Conservation (phyloP, 805 yeast genomes). For the Cyberlindnera nakhonratchasimensis region DNA sequence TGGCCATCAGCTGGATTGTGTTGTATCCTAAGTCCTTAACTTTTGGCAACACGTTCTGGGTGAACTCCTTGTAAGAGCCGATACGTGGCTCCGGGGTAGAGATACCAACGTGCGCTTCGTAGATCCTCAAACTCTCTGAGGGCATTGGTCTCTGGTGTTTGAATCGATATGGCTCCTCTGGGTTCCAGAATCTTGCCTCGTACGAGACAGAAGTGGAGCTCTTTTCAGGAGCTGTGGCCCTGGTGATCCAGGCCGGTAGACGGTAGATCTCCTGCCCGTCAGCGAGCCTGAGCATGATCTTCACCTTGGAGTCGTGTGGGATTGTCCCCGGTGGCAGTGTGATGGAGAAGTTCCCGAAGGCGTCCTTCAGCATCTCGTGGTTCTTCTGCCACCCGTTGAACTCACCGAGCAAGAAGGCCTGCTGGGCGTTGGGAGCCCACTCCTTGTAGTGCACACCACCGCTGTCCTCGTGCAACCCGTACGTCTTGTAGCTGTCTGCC, state of each 20-base stretch:
- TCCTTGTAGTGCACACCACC: slow-evolving; percentile 57
- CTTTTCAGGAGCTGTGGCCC: slow-evolving; percentile 75
- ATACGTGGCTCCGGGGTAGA: slow-evolving; percentile 86
- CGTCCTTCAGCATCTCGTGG: slow-evolving; percentile 56
- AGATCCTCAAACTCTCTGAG: slow-evolving; percentile 58
- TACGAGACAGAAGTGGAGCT: slow-evolving; percentile 49
- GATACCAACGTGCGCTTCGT: slow-evolving; percentile 95
- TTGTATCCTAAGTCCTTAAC: slow-evolving; percentile 85
- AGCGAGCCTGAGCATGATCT: slow-evolving; percentile 60
- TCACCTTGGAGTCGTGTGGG: slow-evolving; percentile 77
- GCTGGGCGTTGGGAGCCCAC: slow-evolving; percentile 86
- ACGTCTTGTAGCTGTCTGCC: slow-evolving; percentile 70
- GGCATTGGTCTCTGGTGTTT: slow-evolving; percentile 61
- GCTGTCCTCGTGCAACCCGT: slow-evolving; percentile 68
- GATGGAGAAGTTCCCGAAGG: slow-evolving; percentile 68
- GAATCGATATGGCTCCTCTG: slow-evolving; percentile 45
- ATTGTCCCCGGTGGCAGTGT: slow-evolving; percentile 65
- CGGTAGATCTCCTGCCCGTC: slow-evolving; percentile 73
- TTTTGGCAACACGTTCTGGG: slow-evolving; percentile 74
- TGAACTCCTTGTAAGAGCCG: slow-evolving; percentile 84
- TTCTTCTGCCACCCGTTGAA: slow-evolving; percentile 79
- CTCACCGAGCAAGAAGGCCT: slow-evolving; percentile 84
- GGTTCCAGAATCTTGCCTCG: slow-evolving; percentile 95
- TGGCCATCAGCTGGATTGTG: slow-evolving; percentile 93
- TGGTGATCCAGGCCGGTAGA: slow-evolving; percentile 82